Evolutionary conservation across 2,329 filamentous ascomycete genomes (phyloP), one percentile per base, ranked within the genome.

Genomic region (Chaetomium sp.): DNA sequence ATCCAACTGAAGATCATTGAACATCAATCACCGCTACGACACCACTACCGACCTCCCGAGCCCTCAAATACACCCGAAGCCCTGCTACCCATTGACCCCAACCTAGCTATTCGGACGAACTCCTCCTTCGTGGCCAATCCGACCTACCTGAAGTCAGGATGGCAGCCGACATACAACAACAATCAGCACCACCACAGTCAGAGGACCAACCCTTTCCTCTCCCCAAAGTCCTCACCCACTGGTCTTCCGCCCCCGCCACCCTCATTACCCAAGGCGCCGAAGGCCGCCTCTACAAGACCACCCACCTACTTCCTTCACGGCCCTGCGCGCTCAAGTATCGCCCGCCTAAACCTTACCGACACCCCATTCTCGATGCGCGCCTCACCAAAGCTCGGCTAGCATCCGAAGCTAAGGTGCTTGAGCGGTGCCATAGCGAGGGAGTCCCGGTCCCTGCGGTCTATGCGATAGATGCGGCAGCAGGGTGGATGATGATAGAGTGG

Each of bases 231-330:
- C 86, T 91, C 71, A 76, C 78, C 56, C 75, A 83, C 74, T 80
- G 81, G 69, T 75, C 80, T 59, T 76, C 82, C 41, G 70, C 76
- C 63, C 72, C 81, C 49, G 84, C 89, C 60, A 71, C 69, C 49
- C 87, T 96, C 67, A 82, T 97, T 64, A 86, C 89, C 55, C 94
- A 97, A 79, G 94, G 94, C 73, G 94, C 94, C 69, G 94, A 99
- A 81, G 91, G 89, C 58, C 89, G 92, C 62, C 83, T 99, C 68
- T 97, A 95, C 82, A 86, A 85, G 71, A 92, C 89, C 14, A 85
- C 82, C 54, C 95, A 89, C 74, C 85, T 96, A 53, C 70, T 79
- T 1, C 80, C 88, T 41, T 70, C 77, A 55, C 76, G 82, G 8
- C 82, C 87, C 11, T 88, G 85, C 68, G 89, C 92, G 0, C 82